Evolutionary conservation across 108 stramenopile species (phyloP).

Genomic region (Stephanodiscus minutulus): DNA sequence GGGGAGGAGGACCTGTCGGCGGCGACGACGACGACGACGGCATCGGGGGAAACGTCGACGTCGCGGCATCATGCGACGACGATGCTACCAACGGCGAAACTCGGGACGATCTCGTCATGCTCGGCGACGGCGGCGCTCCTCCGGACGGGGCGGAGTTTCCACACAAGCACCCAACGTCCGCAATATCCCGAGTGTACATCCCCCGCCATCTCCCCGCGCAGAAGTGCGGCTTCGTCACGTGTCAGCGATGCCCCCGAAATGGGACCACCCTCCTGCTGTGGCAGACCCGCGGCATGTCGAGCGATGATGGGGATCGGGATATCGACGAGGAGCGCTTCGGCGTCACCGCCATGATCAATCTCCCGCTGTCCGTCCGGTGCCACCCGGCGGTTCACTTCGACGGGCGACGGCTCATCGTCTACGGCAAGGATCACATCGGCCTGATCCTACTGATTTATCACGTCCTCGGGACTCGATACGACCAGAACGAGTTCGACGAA

Average conservation of each 20-base stretch:
- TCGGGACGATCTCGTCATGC: constrained; percentile 36
- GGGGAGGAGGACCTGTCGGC: no score
- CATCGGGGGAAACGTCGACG: no score
- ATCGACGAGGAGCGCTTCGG: constrained; percentile 27
- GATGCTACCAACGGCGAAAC: not conserved
- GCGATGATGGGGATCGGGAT: not conserved
- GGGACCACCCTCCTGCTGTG: constrained; percentile 64
- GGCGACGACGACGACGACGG: no score
- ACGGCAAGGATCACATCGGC: constrained; percentile 73
- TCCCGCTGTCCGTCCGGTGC: constrained; percentile 56
- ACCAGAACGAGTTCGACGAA: constrained; percentile 26
- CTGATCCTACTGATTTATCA: constrained; percentile 66
- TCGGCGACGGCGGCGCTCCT: constrained; percentile 8
- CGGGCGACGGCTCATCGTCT: constrained; percentile 66
- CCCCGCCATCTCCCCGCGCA: constrained; percentile 54
- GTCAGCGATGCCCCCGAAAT: constrained; percentile 48
- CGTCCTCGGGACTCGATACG: constrained; percentile 46
- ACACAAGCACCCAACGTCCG: constrained; percentile 46
- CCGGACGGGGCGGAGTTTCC: constrained; percentile 18
- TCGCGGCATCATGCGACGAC: constrained; percentile 3
- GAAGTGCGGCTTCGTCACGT: constrained; percentile 59
- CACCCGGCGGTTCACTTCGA: constrained; percentile 59
- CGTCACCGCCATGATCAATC: constrained; percentile 55
- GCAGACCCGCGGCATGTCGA: constrained; percentile 30
- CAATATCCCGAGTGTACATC: constrained; percentile 40